These are phyloP conservation scores for Elaeis oleifera DNA, from an alignment of 202 grass and related monocot genomes.

Conservation along the genomic window DNA sequence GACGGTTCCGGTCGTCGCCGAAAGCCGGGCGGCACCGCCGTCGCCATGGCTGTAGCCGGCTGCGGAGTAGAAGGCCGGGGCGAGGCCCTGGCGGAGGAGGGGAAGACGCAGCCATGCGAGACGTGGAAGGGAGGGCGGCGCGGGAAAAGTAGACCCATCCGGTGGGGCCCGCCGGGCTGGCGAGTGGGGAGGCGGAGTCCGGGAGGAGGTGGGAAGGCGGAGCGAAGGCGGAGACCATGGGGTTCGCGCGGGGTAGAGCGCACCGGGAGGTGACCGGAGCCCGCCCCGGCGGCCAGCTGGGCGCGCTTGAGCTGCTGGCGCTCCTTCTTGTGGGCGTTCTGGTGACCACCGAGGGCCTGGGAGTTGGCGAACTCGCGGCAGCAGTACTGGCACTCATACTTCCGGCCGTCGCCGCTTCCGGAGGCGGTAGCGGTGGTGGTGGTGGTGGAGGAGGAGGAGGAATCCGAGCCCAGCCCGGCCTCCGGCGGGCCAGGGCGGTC, in stretches of 20 bases:
- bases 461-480: conserved; percentile 49
- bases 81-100: conserved; percentile 14
- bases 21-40: conserved; percentile 10
- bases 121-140: conserved; percentile 49
- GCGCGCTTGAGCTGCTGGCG: conserved; percentile 87
- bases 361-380: conserved; percentile 96
- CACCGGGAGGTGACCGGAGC: conserved; percentile 21
- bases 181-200: conserved; percentile 13
- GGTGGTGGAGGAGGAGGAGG: conserved; percentile 53
- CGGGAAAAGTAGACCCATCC: conserved; percentile 91
- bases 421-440: conserved; percentile 38
- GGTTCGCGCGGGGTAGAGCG: conserved; percentile 59
- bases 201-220: conserved; percentile 60
- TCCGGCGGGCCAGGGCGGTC: conserved; percentile 2
- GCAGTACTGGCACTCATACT: conserved; percentile 98
- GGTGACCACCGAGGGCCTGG: conserved; percentile 83
- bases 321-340: conserved; percentile 99
- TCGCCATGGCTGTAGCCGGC: conserved; percentile 15
- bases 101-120: conserved; percentile 65
- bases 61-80: conserved; percentile 1
- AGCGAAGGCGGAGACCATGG: conserved; percentile 65
- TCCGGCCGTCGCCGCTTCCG: conserved; percentile 28
- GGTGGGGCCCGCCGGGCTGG: conserved; percentile 24
- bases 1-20: conserved; percentile 24
- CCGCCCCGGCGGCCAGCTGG: conserved; percentile 56